Evolutionary conservation across 805 yeast species (phyloP).

Genomic region (Candida nitratophila): DNA sequence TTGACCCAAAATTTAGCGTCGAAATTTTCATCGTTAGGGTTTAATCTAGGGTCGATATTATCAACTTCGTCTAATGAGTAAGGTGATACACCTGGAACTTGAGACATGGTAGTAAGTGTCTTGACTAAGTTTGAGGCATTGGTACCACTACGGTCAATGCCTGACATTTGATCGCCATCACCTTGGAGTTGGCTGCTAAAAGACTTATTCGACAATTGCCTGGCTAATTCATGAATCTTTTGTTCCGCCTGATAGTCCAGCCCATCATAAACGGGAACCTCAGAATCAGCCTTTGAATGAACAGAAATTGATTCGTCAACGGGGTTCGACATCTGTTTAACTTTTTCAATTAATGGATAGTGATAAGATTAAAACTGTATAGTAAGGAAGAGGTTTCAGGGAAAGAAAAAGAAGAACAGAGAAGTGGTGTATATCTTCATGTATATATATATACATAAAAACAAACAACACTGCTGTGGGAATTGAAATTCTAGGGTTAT

Average conservation of each 20-base stretch:
- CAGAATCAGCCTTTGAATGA: constrained; percentile 14
- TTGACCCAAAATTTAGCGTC: constrained; percentile 62
- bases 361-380: too few species aligned
- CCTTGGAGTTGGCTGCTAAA: background rate
- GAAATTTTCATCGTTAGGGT: constrained; percentile 55
- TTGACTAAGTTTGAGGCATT: constrained; percentile 15
- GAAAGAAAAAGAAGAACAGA: too few species aligned
- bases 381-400: too few species aligned
- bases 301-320: constrained; percentile 19
- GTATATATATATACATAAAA: too few species aligned
- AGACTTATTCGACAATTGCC: constrained; percentile 23
- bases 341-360: too few species aligned
- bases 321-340: background rate
- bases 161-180: constrained; percentile 2
- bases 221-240: constrained; percentile 34
- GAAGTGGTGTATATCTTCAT: too few species aligned
- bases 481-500: too few species aligned
- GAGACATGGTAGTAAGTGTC: constrained; percentile 42
- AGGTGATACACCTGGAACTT: constrained; percentile 42
- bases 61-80: constrained; percentile 5
- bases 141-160: constrained; percentile 3
- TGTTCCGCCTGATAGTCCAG: constrained; percentile 26
- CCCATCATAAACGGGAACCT: constrained; percentile 26
- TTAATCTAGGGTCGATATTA: constrained; percentile 34
- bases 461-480: too few species aligned